Base-by-base conservation (phyloP, 2,329 filamentous ascomycete genomes). In the Claviceps quebecensis region DNA sequence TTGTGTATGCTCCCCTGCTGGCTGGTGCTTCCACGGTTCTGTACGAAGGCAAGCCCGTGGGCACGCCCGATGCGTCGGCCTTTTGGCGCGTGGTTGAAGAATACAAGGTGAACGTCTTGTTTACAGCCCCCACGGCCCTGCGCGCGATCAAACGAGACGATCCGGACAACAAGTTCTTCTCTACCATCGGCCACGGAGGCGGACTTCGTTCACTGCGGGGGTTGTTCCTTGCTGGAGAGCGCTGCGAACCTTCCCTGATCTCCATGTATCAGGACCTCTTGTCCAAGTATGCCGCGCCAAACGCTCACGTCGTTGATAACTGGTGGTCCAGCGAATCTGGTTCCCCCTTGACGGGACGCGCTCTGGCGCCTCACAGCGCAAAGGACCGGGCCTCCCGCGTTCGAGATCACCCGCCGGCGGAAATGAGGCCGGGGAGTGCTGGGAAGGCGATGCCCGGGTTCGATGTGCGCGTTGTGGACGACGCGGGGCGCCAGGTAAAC, bases 371-470 rank as follows among this genome's bases (percentile, higher is more conserved):
- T 3, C 72, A 79, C 44, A 75, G 78, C 0, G 84, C 78, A 0
- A 69, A 72, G 48, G 67, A 81, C 53, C 73, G 78, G 48, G 66
- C 62, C 13, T 73, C 72, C 4, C 62, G 65, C 16, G 61, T 66
- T 16, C 68, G 68, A 34, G 59, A 62, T 23, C 63, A 68, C 44
- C 61, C 63, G 5, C 66, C 67, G 40, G 77, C 83, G 1, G 65
- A 69, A 0, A 79, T 91, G 62, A 89, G 85, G 59, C 86, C 89
- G 1, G 91, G 91, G 1, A 91, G 86, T 54, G 91, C 90, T 5
- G 90, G 90, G 0, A 93, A 95, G 63, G 78, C 89, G 0, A 88
- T 94, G 83, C 90, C 89, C 0, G 91, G 90, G 0, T 96, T 95
- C 60, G 87, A 95, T 59, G 84, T 96, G 3, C 77, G 84, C 16